A percentile compares a stretch with the other conserved stretches of the same genome.
phyloP scores from a whole-genome alignment of 2,329 filamentous ascomycete species.

The Parascedosporium putredinis region DNA sequence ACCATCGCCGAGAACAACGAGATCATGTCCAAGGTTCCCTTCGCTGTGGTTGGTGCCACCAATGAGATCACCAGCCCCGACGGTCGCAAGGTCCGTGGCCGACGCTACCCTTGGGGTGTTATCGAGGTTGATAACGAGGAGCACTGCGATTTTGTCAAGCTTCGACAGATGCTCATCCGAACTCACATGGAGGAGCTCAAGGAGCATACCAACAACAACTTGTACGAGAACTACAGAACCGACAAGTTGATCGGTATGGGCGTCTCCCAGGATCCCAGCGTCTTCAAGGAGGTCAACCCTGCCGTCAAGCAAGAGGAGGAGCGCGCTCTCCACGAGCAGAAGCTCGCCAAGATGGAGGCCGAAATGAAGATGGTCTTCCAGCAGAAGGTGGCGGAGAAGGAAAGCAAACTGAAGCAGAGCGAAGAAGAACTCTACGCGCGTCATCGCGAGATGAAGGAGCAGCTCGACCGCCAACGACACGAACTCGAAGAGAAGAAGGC shows the following conservation, averaged over 20 bases:
- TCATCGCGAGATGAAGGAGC: constrained; percentile 99
- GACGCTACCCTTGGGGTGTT: constrained; percentile 94
- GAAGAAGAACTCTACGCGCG: constrained; percentile 97
- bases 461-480: constrained; percentile 85
- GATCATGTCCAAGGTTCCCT: constrained; percentile 99
- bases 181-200: constrained; percentile 99
- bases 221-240: constrained; percentile 99
- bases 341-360: constrained; percentile 99
- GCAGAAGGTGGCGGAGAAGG: constrained; percentile 98
- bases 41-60: constrained; percentile 95
- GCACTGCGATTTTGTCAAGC: constrained; percentile 99
- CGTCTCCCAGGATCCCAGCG: constrained; percentile 93
- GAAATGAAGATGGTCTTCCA: constrained; percentile 99
- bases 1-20: constrained; percentile 99
- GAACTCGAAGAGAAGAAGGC: constrained; percentile 98
- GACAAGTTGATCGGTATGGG: constrained; percentile 99
- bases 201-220: constrained; percentile 97
- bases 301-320: constrained; percentile 99
- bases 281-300: constrained; percentile 99
- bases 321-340: constrained; percentile 95
- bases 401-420: constrained; percentile 98
- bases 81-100: constrained; percentile 90
- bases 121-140: constrained; percentile 99
- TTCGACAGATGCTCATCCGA: constrained; percentile 98
- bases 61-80: constrained; percentile 85